Percentiles rank a stretch among this genome's conserved stretches.
These are phyloP conservation scores for Pseudocercospora fuligena DNA, from an alignment of 2,329 filamentous ascomycete species.

Conservation along the genomic window DNA sequence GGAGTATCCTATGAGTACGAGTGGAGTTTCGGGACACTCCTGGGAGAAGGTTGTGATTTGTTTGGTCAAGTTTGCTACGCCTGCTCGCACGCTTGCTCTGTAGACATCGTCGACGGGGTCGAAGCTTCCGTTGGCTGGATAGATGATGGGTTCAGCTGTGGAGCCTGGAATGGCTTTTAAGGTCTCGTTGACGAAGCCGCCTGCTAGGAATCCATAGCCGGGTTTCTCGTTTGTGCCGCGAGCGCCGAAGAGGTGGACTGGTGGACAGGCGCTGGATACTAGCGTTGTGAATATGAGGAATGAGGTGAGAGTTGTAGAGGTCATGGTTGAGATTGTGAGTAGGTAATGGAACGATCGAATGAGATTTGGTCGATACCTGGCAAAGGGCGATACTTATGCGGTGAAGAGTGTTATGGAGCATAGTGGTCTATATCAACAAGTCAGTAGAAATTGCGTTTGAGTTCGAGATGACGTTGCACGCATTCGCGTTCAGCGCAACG, in stretches of 20 bases:
- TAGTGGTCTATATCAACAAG: no score
- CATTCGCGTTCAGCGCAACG: no score
- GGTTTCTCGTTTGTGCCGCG: slow-evolving; percentile 47
- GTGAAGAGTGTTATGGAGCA: no score
- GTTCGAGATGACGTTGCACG: no score
- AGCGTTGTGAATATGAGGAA: neutral
- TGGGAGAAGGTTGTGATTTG: slow-evolving; percentile 58
- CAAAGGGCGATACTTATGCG: no score
- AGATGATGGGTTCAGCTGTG: slow-evolving; percentile 47
- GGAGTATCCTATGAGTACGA: slow-evolving; percentile 67
- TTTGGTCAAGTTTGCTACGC: neutral
- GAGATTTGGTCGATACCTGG: no score
- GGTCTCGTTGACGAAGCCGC: slow-evolving; percentile 47
- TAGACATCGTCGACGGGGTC: slow-evolving; percentile 61
- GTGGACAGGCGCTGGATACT: neutral
- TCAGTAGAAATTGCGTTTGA: no score
- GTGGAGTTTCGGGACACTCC: slow-evolving; percentile 61
- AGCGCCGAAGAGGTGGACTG: slow-evolving; percentile 48
- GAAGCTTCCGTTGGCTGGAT: slow-evolving; percentile 62
- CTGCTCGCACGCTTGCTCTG: neutral
- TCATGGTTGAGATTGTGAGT: neutral
- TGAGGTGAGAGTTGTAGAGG: neutral
- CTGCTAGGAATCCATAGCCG: slow-evolving; percentile 44
- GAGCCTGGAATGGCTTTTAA: slow-evolving; percentile 44
- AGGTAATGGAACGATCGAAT: no score